Evolutionary conservation across 331 rosid species (phyloP), one percentile per base, ranked within the genome.

Genomic region (Malus hybrid): DNA sequence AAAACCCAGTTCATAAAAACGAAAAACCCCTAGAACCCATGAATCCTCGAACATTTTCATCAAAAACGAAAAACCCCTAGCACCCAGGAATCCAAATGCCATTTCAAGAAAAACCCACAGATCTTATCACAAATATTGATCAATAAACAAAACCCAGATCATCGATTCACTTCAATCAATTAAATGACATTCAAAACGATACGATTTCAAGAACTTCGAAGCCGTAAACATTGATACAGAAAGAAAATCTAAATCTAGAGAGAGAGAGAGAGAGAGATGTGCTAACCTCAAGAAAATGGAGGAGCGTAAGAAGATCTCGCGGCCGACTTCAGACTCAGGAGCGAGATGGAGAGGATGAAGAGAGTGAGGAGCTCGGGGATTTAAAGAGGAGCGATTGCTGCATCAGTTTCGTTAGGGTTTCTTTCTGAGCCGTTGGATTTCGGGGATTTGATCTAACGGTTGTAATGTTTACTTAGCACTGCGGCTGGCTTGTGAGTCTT

Each of bases 371-470:
- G 9, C 53, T 8, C 5, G 65, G n/a, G 76, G 1, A 11, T 70
- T 78, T 70, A 78, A 71, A 63, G 60, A 10, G 28, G 48, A 70
- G 56, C 24, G 9, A 66, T 6, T 30, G 18, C 30, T 7, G 20
- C 48, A 7, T 29, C 24, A 19, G 39, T 62, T 33, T 62, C 14
- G 71, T 50, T 77, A 77, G 81, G 81, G 72, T 71, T 78, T 78
- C 56, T 63, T 63, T 63, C 22, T 52, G 19, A n/a, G 12, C 81
- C 77, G 66, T 78, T 71, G 6, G 81, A 78, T 78, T 11, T 64
- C 5, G 6, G 24, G 15, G 26, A 28, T 29, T 60, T 71, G 32
- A 78, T 78, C 81, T 20, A 64, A 78, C 81, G 77, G 81, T 19
- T 63, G 12, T 5, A 8, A 5, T 11, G 30, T 2, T 32, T 20